Evolutionary conservation across 176 grass and related monocot species (phyloP), one percentile per base, ranked within the genome.

Genomic region (Eragrostis curvula): DNA sequence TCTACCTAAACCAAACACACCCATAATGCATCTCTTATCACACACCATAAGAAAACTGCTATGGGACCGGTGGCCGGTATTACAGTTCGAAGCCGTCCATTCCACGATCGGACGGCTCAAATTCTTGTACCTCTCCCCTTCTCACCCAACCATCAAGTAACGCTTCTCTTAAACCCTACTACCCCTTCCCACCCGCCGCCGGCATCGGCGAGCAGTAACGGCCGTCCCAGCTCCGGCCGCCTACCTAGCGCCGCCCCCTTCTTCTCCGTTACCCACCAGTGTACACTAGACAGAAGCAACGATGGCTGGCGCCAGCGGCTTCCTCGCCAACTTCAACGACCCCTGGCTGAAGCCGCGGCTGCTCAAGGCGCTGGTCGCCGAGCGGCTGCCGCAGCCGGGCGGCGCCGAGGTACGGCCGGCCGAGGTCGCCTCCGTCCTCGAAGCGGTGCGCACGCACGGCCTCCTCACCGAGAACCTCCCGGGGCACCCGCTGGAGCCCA

Each of bases 281-380:
- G 5, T 23, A 27, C 46, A 65, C 45, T 46, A 50, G 9, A 16
- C 28, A 8, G 39, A 8, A 3, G 65, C 41, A 67, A 50, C 32
- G 71, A 89, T 89, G 87, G 65, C 83, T 21, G 71, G 43, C 57
- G 39, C 46, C 4, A 71, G 66, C 27, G 78, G 83, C 47, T 81
- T 66, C 48, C 87, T 89, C 3, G 78, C 40, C 27, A 78, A 71
- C 87, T 2, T 77, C 40, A 85, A 89, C 57, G 87, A 89, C 57
- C 58, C 74, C 42, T 85, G 83, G 83, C 57, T 85, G 17, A 89
- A 85, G 83, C 78, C 78, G 32, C 88, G 78, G 23, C 78, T 89
- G 48, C 88, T 89, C 40, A 83, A 67, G 16, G 55, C 50, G 66
- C 21, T 89, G 71, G 83, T 89, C 42, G n/a, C 78, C 72, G 88